Evolutionary conservation across 768 basidiomycete genomes (phyloP), one percentile per base, ranked within the genome.

Genomic region (Amanita subjunquillea): DNA sequence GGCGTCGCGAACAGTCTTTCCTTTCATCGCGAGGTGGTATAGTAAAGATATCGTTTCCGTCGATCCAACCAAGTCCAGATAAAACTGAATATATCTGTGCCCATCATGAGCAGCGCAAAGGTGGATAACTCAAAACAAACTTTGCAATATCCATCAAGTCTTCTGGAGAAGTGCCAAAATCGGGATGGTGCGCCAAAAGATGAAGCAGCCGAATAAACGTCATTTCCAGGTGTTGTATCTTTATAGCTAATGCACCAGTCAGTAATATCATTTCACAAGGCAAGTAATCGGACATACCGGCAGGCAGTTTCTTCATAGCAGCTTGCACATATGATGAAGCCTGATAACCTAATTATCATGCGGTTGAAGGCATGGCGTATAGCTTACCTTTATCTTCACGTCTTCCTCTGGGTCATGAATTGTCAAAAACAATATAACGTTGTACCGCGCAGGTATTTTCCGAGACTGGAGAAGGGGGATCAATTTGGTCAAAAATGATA

Each of bases 151-250:
- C 85, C 32, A 79, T 72, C 36, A 94, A 65, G 39, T 83, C 83
- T 32, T 88, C 86, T 36, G 79, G 75, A 2, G 75, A 73, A 41
- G 72, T 75, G 17, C 74, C 76, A 60, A 92, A 94, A 66, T 99
- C 96, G 3, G 95, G 95, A 63, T 99, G 96, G 62, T 96, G 94
- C 0, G 93, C 91, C 4, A 98, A 73, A 0, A 93, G 67, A 61
- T 93, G 88, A 8, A 98, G 74, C 3, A 98, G 68, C 10, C 95
- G 85, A 40, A 94, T 79, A 59, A 98, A 88, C 2, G 85, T 79
- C 51, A 85, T 69, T 64, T 97, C 95, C 51, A 94, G 76, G 48
- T 79, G 68, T n/a, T 82, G 75, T 13, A 90, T 69, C 41, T 77
- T 74, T 27, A 79, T 59, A 12, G 69, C 85, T 82, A 61, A 4